Conservation (phyloP, 2,329 filamentous ascomycete species). For the Neonectria punicea region DNA sequence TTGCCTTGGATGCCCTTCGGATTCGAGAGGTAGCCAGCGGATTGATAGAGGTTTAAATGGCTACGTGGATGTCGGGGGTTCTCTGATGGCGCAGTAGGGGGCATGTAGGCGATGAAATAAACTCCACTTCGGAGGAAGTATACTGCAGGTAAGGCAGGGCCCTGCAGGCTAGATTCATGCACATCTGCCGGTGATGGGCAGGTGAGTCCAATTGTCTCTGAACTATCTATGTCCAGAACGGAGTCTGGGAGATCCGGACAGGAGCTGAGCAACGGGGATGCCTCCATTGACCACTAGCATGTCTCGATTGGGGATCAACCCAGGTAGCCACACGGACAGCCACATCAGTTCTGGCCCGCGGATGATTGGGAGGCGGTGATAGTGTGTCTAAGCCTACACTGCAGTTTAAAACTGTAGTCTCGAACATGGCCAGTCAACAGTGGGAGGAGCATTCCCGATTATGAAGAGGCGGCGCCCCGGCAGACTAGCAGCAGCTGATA, state of each 20-base stretch:
- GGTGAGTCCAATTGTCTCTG: background rate
- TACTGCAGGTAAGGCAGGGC: background rate
- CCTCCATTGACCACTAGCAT: background rate
- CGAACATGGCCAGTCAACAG: background rate
- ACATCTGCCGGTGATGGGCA: background rate
- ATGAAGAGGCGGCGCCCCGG: background rate
- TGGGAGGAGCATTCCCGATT: background rate
- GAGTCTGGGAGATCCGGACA: background rate
- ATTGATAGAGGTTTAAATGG: constrained; percentile 1
- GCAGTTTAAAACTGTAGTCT: too few relatives aligned
- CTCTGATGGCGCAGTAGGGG: background rate
- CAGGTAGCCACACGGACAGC: constrained; percentile 13
- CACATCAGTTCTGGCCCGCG: background rate
- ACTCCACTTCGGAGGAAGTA: background rate
- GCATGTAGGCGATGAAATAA: constrained; percentile 3
- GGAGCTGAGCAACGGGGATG: background rate
- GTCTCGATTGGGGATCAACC: background rate
- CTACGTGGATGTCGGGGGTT: background rate
- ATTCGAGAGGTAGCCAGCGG: background rate
- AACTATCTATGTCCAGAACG: background rate
- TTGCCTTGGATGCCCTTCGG: constrained; percentile 11
- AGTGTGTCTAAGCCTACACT: background rate
- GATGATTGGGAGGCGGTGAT: background rate
- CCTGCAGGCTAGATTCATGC: background rate
- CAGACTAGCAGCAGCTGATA: constrained; percentile 4